Evolutionary conservation across 495 filamentous ascomycete species (phyloP), one percentile per base, ranked within the genome.

Genomic region (Aspergillus heteromorphus): DNA sequence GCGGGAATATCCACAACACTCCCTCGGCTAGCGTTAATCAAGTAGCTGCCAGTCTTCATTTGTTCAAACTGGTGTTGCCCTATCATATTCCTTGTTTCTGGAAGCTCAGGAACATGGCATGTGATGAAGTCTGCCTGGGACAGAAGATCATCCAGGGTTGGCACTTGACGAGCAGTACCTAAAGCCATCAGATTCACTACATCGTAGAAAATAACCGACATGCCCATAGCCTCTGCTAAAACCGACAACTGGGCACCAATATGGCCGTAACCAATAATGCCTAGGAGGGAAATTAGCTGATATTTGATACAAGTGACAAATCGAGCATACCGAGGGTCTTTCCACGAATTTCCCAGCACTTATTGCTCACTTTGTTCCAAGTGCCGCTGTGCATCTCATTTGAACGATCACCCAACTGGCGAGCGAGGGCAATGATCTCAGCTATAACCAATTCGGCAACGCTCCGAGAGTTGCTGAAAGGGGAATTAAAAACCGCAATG

Each of bases 401-500:
- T 34, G 88, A 95, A 57, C 93, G 88, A 68, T 99, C 95, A 40
- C 90, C 86, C 57, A 97, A 79, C 72, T 97, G 92, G 27, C 95
- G 85, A 9, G 95, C 92, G 21, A 99, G 83, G 23, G 78, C 71
- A 68, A 99, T 95, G 59, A 99, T 92, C 67, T 97, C 93, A 36
- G 73, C 87, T 62, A 99, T 96, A 52, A 96, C 89, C 48, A 97
- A 78, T 75, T 99, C 95, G 21, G 95, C 95, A 40, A 99, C 95
- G 68, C 88, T 93, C 62, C 95, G 85, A 4, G 93, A 97, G 73
- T 99, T 97, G 73, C 89, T 91, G 69, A 97, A 97, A 0, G 95
- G 95, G 51, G 92, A 97, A 73, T 99, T 99, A 85, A 99, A 99
- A 48, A 99, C 95, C 11, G 91, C 89, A 72, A 97, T 92, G 48